Base-by-base conservation (phyloP, 495 filamentous ascomycete species). In the Podospora australis region DNA sequence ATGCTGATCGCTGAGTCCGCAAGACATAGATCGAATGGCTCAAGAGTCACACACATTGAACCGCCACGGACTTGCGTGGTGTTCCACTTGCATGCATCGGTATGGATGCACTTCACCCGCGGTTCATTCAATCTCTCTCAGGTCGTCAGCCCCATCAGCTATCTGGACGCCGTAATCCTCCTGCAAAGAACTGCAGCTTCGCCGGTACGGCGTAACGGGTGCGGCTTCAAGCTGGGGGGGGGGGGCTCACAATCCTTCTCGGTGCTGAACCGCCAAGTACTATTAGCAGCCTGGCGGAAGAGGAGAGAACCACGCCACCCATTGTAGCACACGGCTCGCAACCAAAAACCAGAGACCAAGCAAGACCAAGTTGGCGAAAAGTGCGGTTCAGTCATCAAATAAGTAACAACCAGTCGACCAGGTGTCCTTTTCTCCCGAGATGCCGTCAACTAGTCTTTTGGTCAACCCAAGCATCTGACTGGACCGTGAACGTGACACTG, bases 1-100 rank as follows among this genome's bases (percentile, higher is more conserved):
- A n/a, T n/a, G n/a, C n/a, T n/a, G n/a, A n/a, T n/a, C n/a, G 39
- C 49, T 36, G 54, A 48, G 52, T 46, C 50, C 51, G 44, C 38
- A 48, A 48, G 48, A 44, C 42, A 43, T 25, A 14, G 40, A 17
- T 26, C 16, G 10, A 4, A 24, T 19, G 16, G 17, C 20, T n/a
- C n/a, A n/a, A n/a, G n/a, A 40, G 38, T 26, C 17, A 19, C 17
- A 22, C n/a, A 40, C 9, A 21, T 17, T 22, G 24, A 21, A 40
- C 13, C 10, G 38, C 11, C 20, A 39, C 35, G 35, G n/a, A n/a
- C n/a, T n/a, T 32, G 29, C 14, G 14, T 32, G 10, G 9, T 32
- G 29, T n/a, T 32, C 38, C 16, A 23, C 21, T 11, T 2, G 14
- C 38, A 5, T 40, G 38, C 38, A 19, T 40, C 17, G 25, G 11